phyloP scores from a whole-genome alignment of 73 alveolate species.

The Paramecium pentaurelia region DNA sequence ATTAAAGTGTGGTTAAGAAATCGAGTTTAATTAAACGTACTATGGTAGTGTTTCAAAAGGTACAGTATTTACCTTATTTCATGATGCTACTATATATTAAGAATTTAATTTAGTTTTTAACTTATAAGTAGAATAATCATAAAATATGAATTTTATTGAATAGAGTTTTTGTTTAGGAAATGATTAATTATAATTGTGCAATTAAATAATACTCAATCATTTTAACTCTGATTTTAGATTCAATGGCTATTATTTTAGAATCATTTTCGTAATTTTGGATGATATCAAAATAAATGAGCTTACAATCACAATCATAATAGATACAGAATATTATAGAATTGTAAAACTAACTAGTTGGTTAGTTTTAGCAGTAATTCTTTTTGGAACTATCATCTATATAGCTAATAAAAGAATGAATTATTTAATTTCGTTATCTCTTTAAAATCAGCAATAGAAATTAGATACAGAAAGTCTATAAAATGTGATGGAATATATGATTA shows the following conservation, averaged over 20 bases:
- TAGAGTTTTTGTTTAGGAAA: not conserved
- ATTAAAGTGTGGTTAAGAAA: not conserved
- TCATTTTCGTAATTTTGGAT: not conserved
- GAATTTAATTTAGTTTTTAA: not conserved
- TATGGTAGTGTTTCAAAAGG: not conserved
- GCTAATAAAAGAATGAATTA: not conserved
- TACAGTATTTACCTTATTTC: not conserved
- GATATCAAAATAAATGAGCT: not conserved
- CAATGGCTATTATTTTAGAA: not conserved
- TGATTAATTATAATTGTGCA: not conserved
- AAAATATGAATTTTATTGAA: not conserved
- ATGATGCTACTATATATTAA: not conserved
- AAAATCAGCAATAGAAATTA: not conserved
- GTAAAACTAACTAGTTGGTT: not conserved
- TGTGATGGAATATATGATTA: not conserved
- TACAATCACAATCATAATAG: not conserved
- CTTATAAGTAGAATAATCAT: not conserved
- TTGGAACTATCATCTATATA: not conserved
- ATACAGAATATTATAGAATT: not conserved
- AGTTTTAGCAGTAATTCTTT: not conserved
- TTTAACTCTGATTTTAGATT: not conserved
- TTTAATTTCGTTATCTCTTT: not conserved
- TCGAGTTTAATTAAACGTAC: not conserved
- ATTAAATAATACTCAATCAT: not conserved
- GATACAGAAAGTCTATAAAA: not conserved